A percentile compares a stretch with the other conserved stretches of the same genome.
phyloP scores from a whole-genome alignment of 345 rosid genomes.

The Barbarea vulgaris region DNA sequence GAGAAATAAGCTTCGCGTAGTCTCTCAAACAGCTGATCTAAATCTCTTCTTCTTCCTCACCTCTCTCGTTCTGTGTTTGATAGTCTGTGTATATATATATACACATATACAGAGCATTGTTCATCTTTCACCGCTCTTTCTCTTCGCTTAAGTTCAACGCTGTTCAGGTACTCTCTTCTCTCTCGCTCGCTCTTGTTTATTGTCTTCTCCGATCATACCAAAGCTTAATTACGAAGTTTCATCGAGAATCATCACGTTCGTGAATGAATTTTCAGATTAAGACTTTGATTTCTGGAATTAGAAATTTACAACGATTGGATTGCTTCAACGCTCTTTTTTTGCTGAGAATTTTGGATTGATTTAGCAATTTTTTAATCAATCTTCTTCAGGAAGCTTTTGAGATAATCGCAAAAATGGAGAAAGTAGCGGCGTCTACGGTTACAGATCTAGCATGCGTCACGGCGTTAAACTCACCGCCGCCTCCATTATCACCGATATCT shows the following conservation, averaged over 20 bases:
- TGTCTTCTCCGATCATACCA: slow-evolving; percentile 15
- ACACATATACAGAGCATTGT: slow-evolving; percentile 17
- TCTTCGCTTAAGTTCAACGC: slow-evolving; percentile 1
- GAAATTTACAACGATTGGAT: background rate
- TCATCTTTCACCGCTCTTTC: slow-evolving; percentile 41
- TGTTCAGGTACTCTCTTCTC: slow-evolving; percentile 27
- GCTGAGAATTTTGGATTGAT: too few relatives aligned
- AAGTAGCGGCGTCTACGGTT: slow-evolving; percentile 34
- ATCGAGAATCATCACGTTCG: background rate
- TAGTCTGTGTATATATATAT: background rate
- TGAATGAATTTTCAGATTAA: background rate
- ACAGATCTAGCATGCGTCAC: slow-evolving; percentile 41
- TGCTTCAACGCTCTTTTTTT: background rate
- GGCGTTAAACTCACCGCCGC: slow-evolving; percentile 36
- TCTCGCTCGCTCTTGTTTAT: background rate
- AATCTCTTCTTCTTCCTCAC: slow-evolving; percentile 24
- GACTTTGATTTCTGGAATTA: background rate
- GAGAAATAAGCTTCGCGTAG: background rate
- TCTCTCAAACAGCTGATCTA: slow-evolving; percentile 8
- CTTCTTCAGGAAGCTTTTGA: slow-evolving; percentile 35
- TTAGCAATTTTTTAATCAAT: background rate
- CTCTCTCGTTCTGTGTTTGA: slow-evolving; percentile 13
- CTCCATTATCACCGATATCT: slow-evolving; percentile 38
- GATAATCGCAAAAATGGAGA: slow-evolving; percentile 41
- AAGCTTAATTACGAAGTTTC: background rate